Base-by-base conservation (phyloP, 495 filamentous ascomycete species). In the Chlorociboria aeruginascens region DNA sequence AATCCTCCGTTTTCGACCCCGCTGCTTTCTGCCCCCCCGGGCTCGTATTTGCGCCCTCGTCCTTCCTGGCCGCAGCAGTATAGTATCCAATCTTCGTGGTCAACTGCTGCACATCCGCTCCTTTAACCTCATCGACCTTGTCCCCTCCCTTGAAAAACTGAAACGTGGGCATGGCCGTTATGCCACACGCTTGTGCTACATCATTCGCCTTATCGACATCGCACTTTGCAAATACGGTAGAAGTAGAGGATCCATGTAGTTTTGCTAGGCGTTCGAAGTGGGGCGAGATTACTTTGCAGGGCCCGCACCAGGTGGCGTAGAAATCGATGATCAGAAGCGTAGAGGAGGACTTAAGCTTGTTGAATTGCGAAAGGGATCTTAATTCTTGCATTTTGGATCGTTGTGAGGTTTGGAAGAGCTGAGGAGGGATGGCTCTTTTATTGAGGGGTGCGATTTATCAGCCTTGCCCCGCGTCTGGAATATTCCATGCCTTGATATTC, bases 141-240 rank as follows among this genome's bases (percentile, higher is more conserved):
- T 82, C 62, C 46, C 87, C 89, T 44, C 79, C 61, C 72, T 84
- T 86, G 75, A 87, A 95, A 55, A 92, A 66, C 28, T 79, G 53
- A 70, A 97, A 95, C 4, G 90, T 95, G 42, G 90, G 90, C 90
- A 97, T 96, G 55, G 90, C 89, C 54, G 85, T 81, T 66, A 97
- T 77, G 48, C 76, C 77, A 48, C 90, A 79, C 60, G 89, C 76
- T 57, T 82, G 73, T 35, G 85, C 81, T 16, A 94, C 78, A 1
- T 83, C 76, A 49, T 79, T 64, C 13, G 89, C 69, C 51, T 83
- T 69, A 65, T 97, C 90, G 45, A 96, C 88, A 66, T 96, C 89
- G 59, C 94, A 66, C 74, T 95, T 90, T 74, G 76, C 84, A 68
- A 95, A 95, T 57, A 74, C 69, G 53, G 79, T 40, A 54, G 56